Evolutionary conservation across 2,329 filamentous ascomycete genomes (phyloP), one percentile per base, ranked within the genome.

Genomic region (Colletotrichum theobromicola): DNA sequence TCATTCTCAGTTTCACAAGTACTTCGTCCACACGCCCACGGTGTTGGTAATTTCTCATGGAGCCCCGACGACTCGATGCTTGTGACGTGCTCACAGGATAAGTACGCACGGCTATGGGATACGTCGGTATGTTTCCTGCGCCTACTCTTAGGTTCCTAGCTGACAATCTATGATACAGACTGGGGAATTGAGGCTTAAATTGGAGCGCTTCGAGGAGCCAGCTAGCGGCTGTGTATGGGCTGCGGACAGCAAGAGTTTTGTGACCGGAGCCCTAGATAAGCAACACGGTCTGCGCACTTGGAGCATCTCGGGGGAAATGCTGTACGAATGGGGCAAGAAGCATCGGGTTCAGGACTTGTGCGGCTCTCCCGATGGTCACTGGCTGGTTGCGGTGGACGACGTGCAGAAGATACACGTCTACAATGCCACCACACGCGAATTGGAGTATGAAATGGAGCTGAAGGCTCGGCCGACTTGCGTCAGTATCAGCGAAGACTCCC

Each of bases 151-250:
- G 15, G n/a, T 18, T n/a, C 7, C 30, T 16, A 24, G 18, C 28
- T 60, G 2, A 72, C 35, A 13, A 5, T 15, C 21, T 12, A 50
- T 50, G 42, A 21, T 16, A 30, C 74, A 95, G 91, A 91, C 89
- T 7, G 94, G 94, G 1, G 85, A 86, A 50, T 86, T 92, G 58
- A 86, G 95, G 53, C 88, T 91, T 70, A 90, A 88, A 10, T 88
- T 96, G 18, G 89, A 91, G 66, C 90, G 92, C 62, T 96, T 97
- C 79, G 89, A 90, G n/a, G 93, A 98, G 79, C 94, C 95, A 0
- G 94, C 98, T 46, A 98, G 94, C 60, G 93, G 94, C 71, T 97
- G 95, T 74, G 94, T 94, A n/a, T 99, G 97, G 96, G 90, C 94
- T 7, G 90, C 92, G 1, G 94, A 98, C 80, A 93, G 93, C 55